Percentiles rank a stretch among this genome's conserved stretches.
Evolutionary conservation across 805 yeast species (phyloP).

Genomic region (Yamadazyma philogaea): DNA sequence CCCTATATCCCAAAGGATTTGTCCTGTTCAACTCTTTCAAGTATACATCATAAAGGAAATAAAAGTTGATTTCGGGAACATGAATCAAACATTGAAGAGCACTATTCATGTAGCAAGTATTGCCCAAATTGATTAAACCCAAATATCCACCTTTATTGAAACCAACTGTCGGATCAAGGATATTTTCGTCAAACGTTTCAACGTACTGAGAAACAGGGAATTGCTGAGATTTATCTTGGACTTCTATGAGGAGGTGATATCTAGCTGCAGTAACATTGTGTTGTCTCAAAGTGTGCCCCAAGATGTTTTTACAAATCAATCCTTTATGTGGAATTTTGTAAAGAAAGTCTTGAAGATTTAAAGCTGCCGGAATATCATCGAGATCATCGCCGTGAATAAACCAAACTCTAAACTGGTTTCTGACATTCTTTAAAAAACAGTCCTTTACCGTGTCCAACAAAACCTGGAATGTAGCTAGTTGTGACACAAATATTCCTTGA

Average conservation of each 20-base stretch:
- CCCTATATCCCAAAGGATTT: slow-evolving; percentile 85
- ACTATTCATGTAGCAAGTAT: slow-evolving; percentile 92
- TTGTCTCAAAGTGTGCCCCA: slow-evolving; percentile 22
- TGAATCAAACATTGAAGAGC: slow-evolving; percentile 88
- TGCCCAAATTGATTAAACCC: slow-evolving; percentile 76
- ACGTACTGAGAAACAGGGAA: slow-evolving; percentile 6
- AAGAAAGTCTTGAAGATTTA: slow-evolving; percentile 26
- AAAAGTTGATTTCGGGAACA: slow-evolving; percentile 75
- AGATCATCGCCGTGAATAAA: slow-evolving; percentile 26
- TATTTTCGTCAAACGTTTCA: background rate
- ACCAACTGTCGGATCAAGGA: slow-evolving; percentile 14
- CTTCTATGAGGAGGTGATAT: slow-evolving; percentile 31
- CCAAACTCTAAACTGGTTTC: slow-evolving; percentile 33
- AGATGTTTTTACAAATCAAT: slow-evolving; percentile 24
- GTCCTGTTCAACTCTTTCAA: slow-evolving; percentile 63
- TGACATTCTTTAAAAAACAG: slow-evolving; percentile 19
- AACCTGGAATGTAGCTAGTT: slow-evolving; percentile 33
- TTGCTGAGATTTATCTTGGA: slow-evolving; percentile 13
- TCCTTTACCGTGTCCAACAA: slow-evolving; percentile 27
- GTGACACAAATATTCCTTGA: slow-evolving; percentile 22
- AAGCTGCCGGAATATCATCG: slow-evolving; percentile 21
- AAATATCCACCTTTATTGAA: slow-evolving; percentile 37
- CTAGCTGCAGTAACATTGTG: slow-evolving; percentile 26
- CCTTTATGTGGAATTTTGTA: slow-evolving; percentile 27
- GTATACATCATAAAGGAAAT: slow-evolving; percentile 63